phyloP scores from a whole-genome alignment of 805 yeast genomes.

The Schwanniomyces polymorphus region DNA sequence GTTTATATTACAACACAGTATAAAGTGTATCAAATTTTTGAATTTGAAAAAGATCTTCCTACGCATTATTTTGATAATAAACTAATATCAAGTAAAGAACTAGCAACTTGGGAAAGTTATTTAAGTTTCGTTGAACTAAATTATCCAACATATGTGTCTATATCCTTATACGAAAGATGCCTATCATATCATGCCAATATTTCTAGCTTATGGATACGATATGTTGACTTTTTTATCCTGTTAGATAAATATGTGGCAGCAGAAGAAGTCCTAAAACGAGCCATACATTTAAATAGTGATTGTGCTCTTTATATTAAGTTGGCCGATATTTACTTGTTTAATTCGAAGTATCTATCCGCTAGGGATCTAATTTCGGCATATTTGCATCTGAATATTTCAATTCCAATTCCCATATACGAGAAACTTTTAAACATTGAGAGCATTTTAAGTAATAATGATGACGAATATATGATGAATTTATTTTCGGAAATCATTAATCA shows the following conservation, averaged over 20 bases:
- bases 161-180: slow-evolving; percentile 48
- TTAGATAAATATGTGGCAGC: slow-evolving; percentile 34
- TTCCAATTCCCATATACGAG: slow-evolving; percentile 36
- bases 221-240: slow-evolving; percentile 41
- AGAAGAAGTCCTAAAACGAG: slow-evolving; percentile 34
- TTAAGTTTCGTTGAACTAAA: slow-evolving; percentile 51
- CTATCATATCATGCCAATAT: slow-evolving; percentile 46
- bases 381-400: slow-evolving; percentile 15
- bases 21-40: slow-evolving; percentile 48
- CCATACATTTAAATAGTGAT: slow-evolving; percentile 27
- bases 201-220: slow-evolving; percentile 50
- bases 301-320: slow-evolving; percentile 37
- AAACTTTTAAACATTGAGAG: slow-evolving; percentile 46
- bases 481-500: slow-evolving; percentile 26
- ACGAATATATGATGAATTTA: slow-evolving; percentile 23
- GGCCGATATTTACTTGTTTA: slow-evolving; percentile 43
- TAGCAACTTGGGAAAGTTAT: slow-evolving; percentile 60
- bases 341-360: slow-evolving; percentile 37
- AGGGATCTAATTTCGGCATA: slow-evolving; percentile 31
- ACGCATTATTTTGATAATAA: slow-evolving; percentile 38
- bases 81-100: slow-evolving; percentile 41
- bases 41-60: slow-evolving; percentile 45
- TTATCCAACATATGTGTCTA: slow-evolving; percentile 20
- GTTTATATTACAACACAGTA: slow-evolving; percentile 56
- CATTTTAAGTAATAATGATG: slow-evolving; percentile 23